A percentile compares a stretch with the other conserved stretches of the same genome.
Evolutionary conservation across 148 eudicot genomes (phyloP).

Genomic region (Cornus florida): DNA sequence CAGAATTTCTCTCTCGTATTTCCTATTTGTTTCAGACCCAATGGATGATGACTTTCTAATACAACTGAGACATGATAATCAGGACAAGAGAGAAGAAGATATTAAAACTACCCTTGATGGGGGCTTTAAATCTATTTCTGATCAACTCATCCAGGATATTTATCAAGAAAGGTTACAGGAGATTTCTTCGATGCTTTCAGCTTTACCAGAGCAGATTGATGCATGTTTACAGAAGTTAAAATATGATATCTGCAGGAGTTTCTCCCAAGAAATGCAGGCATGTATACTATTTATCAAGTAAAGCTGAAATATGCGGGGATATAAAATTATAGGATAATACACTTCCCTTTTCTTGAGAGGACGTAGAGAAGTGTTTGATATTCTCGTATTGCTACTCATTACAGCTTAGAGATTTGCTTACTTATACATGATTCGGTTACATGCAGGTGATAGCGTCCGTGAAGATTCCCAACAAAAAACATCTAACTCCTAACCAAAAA

Average conservation of each 20-base stretch:
- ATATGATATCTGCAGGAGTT: conserved; percentile 46
- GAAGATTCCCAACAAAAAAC: conserved; percentile 40
- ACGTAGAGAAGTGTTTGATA: background rate
- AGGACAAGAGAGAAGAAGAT: conserved; percentile 84
- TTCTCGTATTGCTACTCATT: background rate
- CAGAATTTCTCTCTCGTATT: conserved; percentile 2
- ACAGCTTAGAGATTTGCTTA: background rate
- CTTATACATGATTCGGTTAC: conserved; percentile 12
- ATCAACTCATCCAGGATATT: conserved; percentile 42
- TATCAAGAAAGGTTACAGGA: conserved; percentile 53
- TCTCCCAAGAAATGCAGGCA: conserved; percentile 72
- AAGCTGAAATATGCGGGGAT: background rate
- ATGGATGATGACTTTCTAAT: conserved; percentile 17
- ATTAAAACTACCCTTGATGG: conserved; percentile 46
- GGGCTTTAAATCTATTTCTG: conserved; percentile 50
- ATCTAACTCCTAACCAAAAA: conserved; percentile 35
- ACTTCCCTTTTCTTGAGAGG: background rate
- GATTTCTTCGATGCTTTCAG: conserved; percentile 39
- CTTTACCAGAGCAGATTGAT: conserved; percentile 57
- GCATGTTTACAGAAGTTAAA: conserved; percentile 37
- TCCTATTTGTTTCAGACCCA: background rate
- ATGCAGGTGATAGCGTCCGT: conserved; percentile 58
- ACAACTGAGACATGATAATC: conserved; percentile 22
- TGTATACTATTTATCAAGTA: conserved; percentile 16
- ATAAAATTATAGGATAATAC: background rate